Base-by-base conservation (phyloP, 768 basidiomycete species). In the Suillus weaverae region DNA sequence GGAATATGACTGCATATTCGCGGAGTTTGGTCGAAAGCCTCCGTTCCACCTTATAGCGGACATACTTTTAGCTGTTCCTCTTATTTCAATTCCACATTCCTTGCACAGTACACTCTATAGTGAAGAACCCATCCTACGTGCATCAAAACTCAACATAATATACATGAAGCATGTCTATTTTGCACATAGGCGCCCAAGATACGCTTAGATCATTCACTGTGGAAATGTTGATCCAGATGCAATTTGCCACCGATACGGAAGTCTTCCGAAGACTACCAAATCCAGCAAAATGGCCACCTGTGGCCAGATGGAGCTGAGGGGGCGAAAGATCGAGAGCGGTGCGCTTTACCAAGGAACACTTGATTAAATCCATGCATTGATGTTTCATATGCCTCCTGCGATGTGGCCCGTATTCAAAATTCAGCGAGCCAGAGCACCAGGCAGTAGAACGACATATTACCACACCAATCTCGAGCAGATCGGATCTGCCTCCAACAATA, bases 11-110 rank as follows among this genome's bases (percentile, higher is more conserved):
- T 44, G 50, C 62, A 73, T 64, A 64, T 76, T 78, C 75, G 75
- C 75, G 76, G 76, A 76, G 68, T 78, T 69, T 61, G 68, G 68
- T 16, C 48, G 9, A 74, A 77, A 64, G 76, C 76, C 73, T 76
- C 75, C 74, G 74, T 74, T 68, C 61, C 61, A n/a, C 20, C 36
- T 60, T 57, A 26, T 26, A 59, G 61, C 61, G 54, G 62, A 62
- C 32, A 59, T 46, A 61, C 55, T 41, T 62, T 18, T 22, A 20
- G 55, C 30, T 60, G 56, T 36, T 32, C 54, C 26, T 60, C 11
- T 57, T 59, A 30, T 61, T 59, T 41, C 22, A 41, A 39, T 11
- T 59, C 39, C 30, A 59, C 39, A 30, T 41, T 59, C 18, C 11
- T 41, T 30, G 39, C 4, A 41, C 16, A 32, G 3, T 43, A 41